Evolutionary conservation across 2,329 filamentous ascomycete species (phyloP), one percentile per base, ranked within the genome.

Genomic region (Colletotrichum limetticola): DNA sequence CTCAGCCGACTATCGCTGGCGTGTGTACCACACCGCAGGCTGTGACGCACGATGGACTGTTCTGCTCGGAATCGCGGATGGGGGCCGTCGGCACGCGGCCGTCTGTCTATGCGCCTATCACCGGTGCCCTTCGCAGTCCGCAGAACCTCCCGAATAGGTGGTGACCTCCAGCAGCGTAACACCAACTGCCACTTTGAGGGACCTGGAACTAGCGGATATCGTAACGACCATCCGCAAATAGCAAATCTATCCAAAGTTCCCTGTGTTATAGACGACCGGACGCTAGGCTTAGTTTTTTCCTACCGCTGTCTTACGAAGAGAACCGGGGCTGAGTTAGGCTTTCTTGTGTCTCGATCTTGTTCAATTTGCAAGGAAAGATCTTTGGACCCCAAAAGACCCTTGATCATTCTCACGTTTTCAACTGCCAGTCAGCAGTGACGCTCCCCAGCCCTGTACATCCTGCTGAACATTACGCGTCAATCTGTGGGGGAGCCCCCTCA

Each of bases 401-500:
- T 8, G 42, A 7, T 19, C 19, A 22, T 22, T 49, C 46, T 32
- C 63, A 24, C 42, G 19, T 49, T 22, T 28, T 32, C 59, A 24
- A 22, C 19, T 49, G 30, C 59, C 49, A 63, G 32, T 35, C 32
- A 35, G 32, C 32, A 35, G 46, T 49, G 26, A 22, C 14, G 24
- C 26, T 49, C 24, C 46, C 52, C 58, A 71, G 62, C 68, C 62
- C 62, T 63, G 32, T 58, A 22, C 46, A 49, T 32, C 60, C 56
- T 65, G 60, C 66, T 61, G 26, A 53, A 60, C 60, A 72, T 74
- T 68, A 72, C 69, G 72, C 72, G 72, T 74, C 69, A 60, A 66
- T 55, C 46, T 64, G 68, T 64, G 64, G 62, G 62, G 71, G 22
- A 22, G 19, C 28, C 53, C 12, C 52, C 42, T 58, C 65, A 52